Evolutionary conservation across 164 flowering plant species (phyloP), one percentile per base, ranked within the genome.

Genomic region (Aristolochia contorta): DNA sequence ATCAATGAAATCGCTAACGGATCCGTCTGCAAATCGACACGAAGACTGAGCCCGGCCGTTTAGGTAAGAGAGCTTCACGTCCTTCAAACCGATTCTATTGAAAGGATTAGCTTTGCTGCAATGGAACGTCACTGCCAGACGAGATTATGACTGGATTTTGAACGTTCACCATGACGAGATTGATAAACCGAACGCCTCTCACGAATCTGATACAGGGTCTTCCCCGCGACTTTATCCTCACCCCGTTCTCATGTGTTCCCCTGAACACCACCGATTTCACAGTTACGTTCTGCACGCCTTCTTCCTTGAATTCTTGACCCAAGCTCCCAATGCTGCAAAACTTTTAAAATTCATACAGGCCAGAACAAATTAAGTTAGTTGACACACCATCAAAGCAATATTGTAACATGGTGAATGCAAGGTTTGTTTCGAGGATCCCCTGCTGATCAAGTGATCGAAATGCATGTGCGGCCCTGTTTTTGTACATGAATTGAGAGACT

Each of bases 151-250:
- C 80, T n/a, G 91, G 96, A 56, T 86, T 83, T 41, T 71, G 43
- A 51, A 79, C 86, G 67, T 80, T 67, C 0, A 22, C 56, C 86
- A 87, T 84, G 2, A 60, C n/a, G 6, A 54, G 61, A 27, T 84
- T 66, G 30, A 83, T 76, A 71, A 79, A 89, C 8, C 69, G 30
- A 4, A 85, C 79, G 5, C 68, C 63, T 21, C 45, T 71, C 4
- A 78, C 94, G 58, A 84, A 84, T 0, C 85, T 82, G 20, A 16
- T 78, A 71, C 89, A 83, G 1, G 84, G 79, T 57, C 87, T 73
- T 8, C 69, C 86, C 91, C 93, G 86, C 4, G 96, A 68, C 63
- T 89, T 89, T 25, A 89, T 83, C 63, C 96, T 75, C 19, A 80
- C 61, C 7, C 94, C 96, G 41, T 87, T 89, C 22, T 76, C n/a